Conservation (phyloP, 2,329 filamentous ascomycete species). For the Talaromyces sp. region DNA sequence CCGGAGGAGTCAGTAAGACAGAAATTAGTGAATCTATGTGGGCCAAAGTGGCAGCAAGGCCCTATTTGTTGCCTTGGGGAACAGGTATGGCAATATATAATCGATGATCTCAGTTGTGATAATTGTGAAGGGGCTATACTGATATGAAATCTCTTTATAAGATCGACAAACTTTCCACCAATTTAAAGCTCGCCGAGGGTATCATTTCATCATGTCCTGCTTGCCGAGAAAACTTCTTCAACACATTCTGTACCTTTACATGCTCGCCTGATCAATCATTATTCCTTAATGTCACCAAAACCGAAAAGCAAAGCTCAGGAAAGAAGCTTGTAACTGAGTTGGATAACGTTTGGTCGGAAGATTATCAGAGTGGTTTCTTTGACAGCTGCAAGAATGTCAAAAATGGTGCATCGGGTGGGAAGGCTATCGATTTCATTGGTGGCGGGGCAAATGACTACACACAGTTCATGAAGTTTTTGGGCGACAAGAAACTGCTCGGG, state of each 20-base stretch:
- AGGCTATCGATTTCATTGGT: conserved; percentile 93
- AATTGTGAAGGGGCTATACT: conserved; percentile 3
- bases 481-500: conserved; percentile 84
- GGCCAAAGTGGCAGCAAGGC: conserved; percentile 79
- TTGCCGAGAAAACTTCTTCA: conserved; percentile 98
- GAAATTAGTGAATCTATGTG: conserved; percentile 83
- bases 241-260: conserved; percentile 96
- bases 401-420: conserved; percentile 89
- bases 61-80: conserved; percentile 82
- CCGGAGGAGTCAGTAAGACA: conserved; percentile 72
- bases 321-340: conserved; percentile 80
- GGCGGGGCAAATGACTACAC: conserved; percentile 90
- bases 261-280: conserved; percentile 96
- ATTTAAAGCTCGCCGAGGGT: conserved; percentile 82
- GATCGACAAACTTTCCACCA: conserved; percentile 78
- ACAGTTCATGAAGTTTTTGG: conserved; percentile 85
- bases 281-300: conserved; percentile 88
- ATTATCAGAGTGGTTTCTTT: conserved; percentile 87
- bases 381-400: conserved; percentile 99
- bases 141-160: conserved; percentile 37
- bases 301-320: conserved; percentile 55
- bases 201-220: conserved; percentile 94
- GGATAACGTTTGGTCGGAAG: conserved; percentile 82
- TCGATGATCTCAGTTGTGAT: neutral
- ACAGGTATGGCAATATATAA: conserved; percentile 58